Percentiles rank a stretch among this genome's conserved stretches.
phyloP scores from a whole-genome alignment of 257 asterid genomes.

The Petunia secreta region DNA sequence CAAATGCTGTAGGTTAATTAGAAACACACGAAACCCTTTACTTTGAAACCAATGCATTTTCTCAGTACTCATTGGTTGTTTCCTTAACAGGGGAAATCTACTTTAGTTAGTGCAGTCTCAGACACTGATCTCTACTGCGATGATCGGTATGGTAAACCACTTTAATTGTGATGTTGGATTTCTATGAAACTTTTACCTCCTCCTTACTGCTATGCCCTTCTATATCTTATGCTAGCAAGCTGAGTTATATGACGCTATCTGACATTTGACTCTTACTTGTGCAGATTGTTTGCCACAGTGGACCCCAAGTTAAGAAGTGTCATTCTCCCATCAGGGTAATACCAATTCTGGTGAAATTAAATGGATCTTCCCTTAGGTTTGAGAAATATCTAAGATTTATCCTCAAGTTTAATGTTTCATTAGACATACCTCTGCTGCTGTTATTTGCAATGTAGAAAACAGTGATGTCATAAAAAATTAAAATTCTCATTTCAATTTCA shows the following conservation, averaged over 20 bases:
- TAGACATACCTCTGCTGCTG: not conserved
- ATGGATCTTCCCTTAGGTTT: not conserved
- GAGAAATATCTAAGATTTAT: conserved; percentile 3
- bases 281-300: conserved; percentile 96
- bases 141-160: conserved; percentile 64
- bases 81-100: conserved; percentile 83
- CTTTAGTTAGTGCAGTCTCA: conserved; percentile 82
- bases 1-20: conserved; percentile 82
- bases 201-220: not conserved
- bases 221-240: not conserved
- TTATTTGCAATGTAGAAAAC: not conserved
- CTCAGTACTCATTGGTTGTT: conserved; percentile 28
- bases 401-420: not conserved
- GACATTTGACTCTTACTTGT: conserved; percentile 32
- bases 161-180: not conserved
- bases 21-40: conserved; percentile 29
- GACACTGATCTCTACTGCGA: conserved; percentile 76
- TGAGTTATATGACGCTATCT: conserved; percentile 23
- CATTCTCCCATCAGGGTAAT: conserved; percentile 87
- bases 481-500: not conserved
- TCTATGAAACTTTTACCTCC: not conserved
- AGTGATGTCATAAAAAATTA: not conserved
- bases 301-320: conserved; percentile 92
- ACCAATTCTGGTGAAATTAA: not conserved
- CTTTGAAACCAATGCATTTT: conserved; percentile 25